Evolutionary conservation across 805 yeast species (phyloP).

Genomic region (Debaryomyces tyrocola): DNA sequence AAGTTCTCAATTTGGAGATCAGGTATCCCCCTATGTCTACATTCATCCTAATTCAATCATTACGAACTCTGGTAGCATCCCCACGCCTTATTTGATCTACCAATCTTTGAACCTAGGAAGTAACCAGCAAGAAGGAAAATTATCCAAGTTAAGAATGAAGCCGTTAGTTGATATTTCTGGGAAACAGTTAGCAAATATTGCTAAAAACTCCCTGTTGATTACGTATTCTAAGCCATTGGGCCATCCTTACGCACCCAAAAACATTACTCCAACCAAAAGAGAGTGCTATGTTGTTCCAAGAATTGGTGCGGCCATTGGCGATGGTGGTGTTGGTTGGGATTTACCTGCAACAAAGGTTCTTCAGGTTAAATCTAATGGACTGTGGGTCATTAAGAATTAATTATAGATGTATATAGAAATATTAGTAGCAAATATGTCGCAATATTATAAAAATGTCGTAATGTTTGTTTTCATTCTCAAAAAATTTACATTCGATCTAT

Average conservation of each 20-base stretch:
- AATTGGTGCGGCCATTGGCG: conserved; percentile 79
- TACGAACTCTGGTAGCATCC: conserved; percentile 58
- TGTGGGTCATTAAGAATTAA: conserved; percentile 52
- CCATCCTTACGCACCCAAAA: conserved; percentile 82
- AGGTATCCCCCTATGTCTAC: conserved; percentile 59
- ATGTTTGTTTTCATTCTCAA: not conserved
- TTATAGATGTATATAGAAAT: not conserved
- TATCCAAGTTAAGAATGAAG: conserved; percentile 59
- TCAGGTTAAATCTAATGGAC: conserved; percentile 66
- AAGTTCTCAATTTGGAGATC: conserved; percentile 31
- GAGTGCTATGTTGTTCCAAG: conserved; percentile 91
- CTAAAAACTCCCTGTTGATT: conserved; percentile 67
- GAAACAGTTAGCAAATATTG: conserved; percentile 74
- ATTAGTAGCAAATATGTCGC: conserved; percentile 2
- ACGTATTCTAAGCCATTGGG: conserved; percentile 91
- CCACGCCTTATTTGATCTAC: conserved; percentile 79
- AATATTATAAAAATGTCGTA: conserved; percentile 2
- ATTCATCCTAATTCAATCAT: conserved; percentile 80
- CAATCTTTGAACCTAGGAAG: conserved; percentile 61
- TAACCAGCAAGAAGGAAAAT: conserved; percentile 42
- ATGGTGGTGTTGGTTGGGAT: conserved; percentile 92
- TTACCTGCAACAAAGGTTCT: conserved; percentile 72
- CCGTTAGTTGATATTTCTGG: conserved; percentile 77
- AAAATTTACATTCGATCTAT: too few species aligned
- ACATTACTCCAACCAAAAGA: conserved; percentile 62